Conservation (phyloP, 2,329 filamentous ascomycete species). For the Fusarium nisikadoi region DNA sequence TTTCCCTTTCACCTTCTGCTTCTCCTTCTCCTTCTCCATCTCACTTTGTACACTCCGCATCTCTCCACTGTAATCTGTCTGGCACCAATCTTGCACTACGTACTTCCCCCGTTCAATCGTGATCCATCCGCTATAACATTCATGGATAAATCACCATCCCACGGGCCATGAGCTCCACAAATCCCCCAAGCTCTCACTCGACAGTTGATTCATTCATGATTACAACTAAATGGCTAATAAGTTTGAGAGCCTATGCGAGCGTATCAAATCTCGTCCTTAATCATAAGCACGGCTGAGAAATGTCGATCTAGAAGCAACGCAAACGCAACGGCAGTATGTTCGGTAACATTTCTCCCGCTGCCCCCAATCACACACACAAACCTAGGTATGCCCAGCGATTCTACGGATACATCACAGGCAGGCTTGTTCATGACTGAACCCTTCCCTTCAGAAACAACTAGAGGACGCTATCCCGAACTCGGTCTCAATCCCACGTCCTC, state of each 20-base stretch:
- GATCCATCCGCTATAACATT: conserved; percentile 40
- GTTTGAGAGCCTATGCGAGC: background rate
- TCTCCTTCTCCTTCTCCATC: conserved; percentile 23
- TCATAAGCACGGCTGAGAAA: background rate
- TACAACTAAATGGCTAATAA: conserved; percentile 7
- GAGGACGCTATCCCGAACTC: conserved; percentile 31
- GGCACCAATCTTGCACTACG: conserved; percentile 26
- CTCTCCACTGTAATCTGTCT: conserved; percentile 33
- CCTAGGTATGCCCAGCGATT: background rate
- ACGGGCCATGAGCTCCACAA: conserved; percentile 33
- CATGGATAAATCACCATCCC: conserved; percentile 40
- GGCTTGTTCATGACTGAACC: conserved; percentile 5
- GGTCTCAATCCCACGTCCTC: conserved; percentile 38
- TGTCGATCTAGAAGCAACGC: background rate
- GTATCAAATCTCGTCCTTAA: conserved; percentile 11
- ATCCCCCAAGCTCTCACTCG: conserved; percentile 24
- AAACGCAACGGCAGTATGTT: background rate
- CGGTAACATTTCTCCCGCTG: background rate
- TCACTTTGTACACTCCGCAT: conserved; percentile 29
- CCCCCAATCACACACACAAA: conserved; percentile 10
- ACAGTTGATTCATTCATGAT: conserved; percentile 16
- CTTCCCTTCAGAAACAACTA: conserved; percentile 18
- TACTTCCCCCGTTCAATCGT: conserved; percentile 29
- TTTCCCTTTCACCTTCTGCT: background rate
- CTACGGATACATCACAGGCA: conserved; percentile 9